phyloP scores from a whole-genome alignment of 805 yeast genomes.

The Grigorovia yakushimaensis region DNA sequence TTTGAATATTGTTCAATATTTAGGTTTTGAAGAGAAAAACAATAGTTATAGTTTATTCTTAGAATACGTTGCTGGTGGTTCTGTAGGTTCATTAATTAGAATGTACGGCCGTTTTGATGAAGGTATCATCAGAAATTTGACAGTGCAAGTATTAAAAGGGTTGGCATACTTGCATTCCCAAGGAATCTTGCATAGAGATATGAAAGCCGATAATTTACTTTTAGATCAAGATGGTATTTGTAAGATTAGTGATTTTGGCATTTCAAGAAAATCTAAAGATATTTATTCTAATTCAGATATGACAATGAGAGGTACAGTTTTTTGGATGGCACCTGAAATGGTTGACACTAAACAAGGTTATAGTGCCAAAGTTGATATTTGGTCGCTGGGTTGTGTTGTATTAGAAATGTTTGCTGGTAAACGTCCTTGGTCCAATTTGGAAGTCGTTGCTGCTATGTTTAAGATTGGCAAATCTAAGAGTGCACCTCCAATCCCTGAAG shows the following conservation, averaged over 20 bases:
- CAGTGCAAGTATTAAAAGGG: slow-evolving; percentile 74
- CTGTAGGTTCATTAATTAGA: slow-evolving; percentile 78
- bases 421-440: slow-evolving; percentile 95
- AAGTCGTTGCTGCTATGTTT: slow-evolving; percentile 89
- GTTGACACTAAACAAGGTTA: slow-evolving; percentile 89
- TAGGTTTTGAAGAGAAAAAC: slow-evolving; percentile 77
- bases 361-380: slow-evolving; percentile 94
- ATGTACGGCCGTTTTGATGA: slow-evolving; percentile 82
- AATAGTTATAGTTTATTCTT: slow-evolving; percentile 75
- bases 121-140: slow-evolving; percentile 57
- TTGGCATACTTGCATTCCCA: slow-evolving; percentile 76
- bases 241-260: slow-evolving; percentile 94
- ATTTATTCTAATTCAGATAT: slow-evolving; percentile 88
- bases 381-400: slow-evolving; percentile 97
- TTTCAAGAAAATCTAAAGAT: slow-evolving; percentile 75
- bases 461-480: slow-evolving; percentile 75
- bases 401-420: slow-evolving; percentile 96
- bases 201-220: slow-evolving; percentile 89
- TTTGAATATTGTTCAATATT: slow-evolving; percentile 85
- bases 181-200: slow-evolving; percentile 86
- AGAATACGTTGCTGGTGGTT: slow-evolving; percentile 97
- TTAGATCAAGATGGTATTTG: slow-evolving; percentile 88
- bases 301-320: slow-evolving; percentile 98
- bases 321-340: slow-evolving; percentile 99
- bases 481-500: slow-evolving; percentile 97